These are phyloP conservation scores for Botrytis tulipae DNA, from an alignment of 2,329 filamentous ascomycete species.

Conservation along the genomic window DNA sequence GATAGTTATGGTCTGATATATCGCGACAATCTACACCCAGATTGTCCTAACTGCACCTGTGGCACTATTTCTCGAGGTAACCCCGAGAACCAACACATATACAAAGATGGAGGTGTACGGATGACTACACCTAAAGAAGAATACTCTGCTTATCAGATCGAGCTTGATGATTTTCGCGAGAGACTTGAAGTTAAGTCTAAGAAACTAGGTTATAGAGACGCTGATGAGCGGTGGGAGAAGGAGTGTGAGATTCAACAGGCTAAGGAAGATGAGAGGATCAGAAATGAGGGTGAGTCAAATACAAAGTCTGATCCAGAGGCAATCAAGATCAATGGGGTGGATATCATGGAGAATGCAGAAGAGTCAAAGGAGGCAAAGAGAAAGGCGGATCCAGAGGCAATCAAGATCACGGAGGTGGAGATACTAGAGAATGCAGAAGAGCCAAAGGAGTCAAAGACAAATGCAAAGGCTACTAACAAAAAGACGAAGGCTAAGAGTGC, in stretches of 20 bases:
- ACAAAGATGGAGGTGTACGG: background rate
- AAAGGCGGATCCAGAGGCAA: too few relatives aligned
- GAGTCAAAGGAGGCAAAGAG: background rate
- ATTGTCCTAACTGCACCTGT: background rate
- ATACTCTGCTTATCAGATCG: background rate
- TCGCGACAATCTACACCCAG: background rate
- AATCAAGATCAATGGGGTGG: too few relatives aligned
- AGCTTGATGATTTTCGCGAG: background rate
- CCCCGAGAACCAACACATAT: too few relatives aligned
- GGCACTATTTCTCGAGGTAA: background rate
- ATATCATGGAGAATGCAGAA: too few relatives aligned
- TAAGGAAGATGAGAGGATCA: background rate
- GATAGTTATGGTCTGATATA: background rate
- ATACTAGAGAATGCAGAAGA: rapidly evolving
- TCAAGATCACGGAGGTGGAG: rapidly evolving
- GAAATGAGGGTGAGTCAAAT: background rate
- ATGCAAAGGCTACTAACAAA: too few relatives aligned
- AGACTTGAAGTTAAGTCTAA: background rate
- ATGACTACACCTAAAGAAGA: background rate
- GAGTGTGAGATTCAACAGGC: background rate
- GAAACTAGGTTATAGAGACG: background rate
- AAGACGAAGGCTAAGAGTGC: too few relatives aligned
- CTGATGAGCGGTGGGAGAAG: background rate
- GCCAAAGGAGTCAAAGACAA: background rate
- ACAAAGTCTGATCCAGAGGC: too few relatives aligned